Percentiles rank a stretch among this genome's conserved stretches.
Evolutionary conservation across 768 basidiomycete species (phyloP).

Genomic region (Lactarius psammicola): DNA sequence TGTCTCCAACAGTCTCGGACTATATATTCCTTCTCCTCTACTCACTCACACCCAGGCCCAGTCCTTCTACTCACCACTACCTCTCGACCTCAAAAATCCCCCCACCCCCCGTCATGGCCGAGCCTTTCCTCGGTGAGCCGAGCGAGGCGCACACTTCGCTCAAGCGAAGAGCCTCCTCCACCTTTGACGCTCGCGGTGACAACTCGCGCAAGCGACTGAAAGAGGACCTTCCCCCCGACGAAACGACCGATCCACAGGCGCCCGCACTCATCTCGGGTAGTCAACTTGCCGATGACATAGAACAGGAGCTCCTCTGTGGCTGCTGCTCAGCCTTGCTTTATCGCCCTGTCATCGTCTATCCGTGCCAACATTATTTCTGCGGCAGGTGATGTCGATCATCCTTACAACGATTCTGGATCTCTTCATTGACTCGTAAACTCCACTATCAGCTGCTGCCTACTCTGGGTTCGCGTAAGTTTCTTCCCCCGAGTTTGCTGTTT

Average conservation of each 20-base stretch:
- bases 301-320: constrained; percentile 78
- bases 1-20: background rate
- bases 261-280: constrained; percentile 30
- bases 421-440: constrained; percentile 11
- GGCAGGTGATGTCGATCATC: constrained; percentile 58
- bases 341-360: constrained; percentile 74
- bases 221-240: constrained; percentile 25
- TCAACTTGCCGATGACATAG: constrained; percentile 59
- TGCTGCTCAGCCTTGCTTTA: constrained; percentile 84
- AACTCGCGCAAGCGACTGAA: constrained; percentile 26
- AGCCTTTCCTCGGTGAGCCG: constrained; percentile 3
- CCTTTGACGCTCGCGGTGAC: constrained; percentile 22
- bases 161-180: constrained; percentile 28
- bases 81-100: constrained; percentile 37
- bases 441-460: constrained; percentile 62
- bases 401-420: background rate
- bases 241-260: constrained; percentile 11
- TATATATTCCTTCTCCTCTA: background rate
- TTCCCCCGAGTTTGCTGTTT: constrained; percentile 22
- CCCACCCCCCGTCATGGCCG: background rate
- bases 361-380: constrained; percentile 90
- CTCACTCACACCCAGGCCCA: constrained; percentile 6
- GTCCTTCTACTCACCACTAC: constrained; percentile 37
- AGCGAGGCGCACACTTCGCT: constrained; percentile 16
- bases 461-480: constrained; percentile 79